A percentile compares a stretch with the other conserved stretches of the same genome.
These are phyloP conservation scores for Amauroascus verrucosus DNA, from an alignment of 2,329 filamentous ascomycete species.

Conservation along the genomic window DNA sequence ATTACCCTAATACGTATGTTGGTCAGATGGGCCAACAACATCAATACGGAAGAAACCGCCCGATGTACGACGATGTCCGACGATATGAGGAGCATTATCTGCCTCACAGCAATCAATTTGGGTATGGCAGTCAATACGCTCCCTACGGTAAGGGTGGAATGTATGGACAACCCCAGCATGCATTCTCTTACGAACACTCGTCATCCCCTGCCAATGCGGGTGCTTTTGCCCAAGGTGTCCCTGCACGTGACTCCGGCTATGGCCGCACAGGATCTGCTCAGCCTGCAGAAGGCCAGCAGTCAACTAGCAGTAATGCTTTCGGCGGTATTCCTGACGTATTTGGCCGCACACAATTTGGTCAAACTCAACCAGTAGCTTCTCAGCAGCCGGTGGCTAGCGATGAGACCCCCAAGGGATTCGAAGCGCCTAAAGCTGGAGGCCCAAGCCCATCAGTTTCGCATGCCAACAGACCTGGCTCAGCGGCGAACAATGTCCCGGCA, in stretches of 20 bases:
- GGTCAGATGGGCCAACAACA: conserved; percentile 40
- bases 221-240: conserved; percentile 33
- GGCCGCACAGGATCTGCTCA: conserved; percentile 49
- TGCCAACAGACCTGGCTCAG: conserved; percentile 53
- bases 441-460: conserved; percentile 54
- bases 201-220: conserved; percentile 53
- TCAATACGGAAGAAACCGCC: conserved; percentile 40
- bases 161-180: conserved; percentile 54
- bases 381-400: conserved; percentile 41
- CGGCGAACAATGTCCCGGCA: conserved; percentile 48
- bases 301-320: conserved; percentile 42
- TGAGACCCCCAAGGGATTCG: conserved; percentile 48
- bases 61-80: conserved; percentile 42
- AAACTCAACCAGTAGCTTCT: conserved; percentile 44
- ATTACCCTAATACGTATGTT: conserved; percentile 51
- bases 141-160: conserved; percentile 49
- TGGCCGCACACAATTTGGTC: conserved; percentile 48
- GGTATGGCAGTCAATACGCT: conserved; percentile 41
- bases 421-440: conserved; percentile 46
- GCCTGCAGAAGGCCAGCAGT: conserved; percentile 45
- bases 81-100: conserved; percentile 41
- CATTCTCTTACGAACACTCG: conserved; percentile 55
- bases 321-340: conserved; percentile 50
- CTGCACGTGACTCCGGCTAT: conserved; percentile 49
- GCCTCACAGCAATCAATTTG: conserved; percentile 44